phyloP scores from a whole-genome alignment of 495 filamentous ascomycete species.

The Bryoglossum gracile region DNA sequence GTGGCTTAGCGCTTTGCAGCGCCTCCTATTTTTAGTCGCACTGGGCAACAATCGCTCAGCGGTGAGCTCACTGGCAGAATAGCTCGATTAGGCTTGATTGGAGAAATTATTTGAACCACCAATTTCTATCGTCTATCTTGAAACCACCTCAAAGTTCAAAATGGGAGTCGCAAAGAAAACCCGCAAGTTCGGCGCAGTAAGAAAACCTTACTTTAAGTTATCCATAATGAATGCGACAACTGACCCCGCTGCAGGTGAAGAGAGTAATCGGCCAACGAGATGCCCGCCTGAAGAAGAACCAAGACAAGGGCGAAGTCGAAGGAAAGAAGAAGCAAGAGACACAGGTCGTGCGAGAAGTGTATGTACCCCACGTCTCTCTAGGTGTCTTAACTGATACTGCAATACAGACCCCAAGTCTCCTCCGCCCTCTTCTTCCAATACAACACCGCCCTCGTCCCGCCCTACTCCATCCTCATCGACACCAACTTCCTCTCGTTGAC shows the following conservation, averaged over 20 bases:
- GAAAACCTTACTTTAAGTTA: not conserved
- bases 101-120: too few relatives aligned
- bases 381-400: constrained; percentile 18
- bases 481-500: constrained; percentile 94
- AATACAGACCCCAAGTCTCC: constrained; percentile 58
- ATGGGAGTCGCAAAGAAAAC: constrained; percentile 61
- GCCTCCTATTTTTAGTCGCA: constrained; percentile 12
- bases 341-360: constrained; percentile 63
- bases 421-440: constrained; percentile 90
- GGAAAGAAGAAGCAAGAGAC: constrained; percentile 46
- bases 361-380: constrained; percentile 9
- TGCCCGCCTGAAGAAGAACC: constrained; percentile 50
- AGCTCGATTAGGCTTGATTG: too few relatives aligned
- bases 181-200: constrained; percentile 51
- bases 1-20: not conserved
- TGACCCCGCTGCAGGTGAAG: constrained; percentile 57
- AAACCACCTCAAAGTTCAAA: too few relatives aligned
- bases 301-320: constrained; percentile 43
- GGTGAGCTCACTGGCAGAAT: constrained; percentile 3
- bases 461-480: constrained; percentile 4
- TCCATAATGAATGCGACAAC: too few relatives aligned
- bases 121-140: too few relatives aligned
- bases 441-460: constrained; percentile 69
- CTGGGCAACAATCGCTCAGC: constrained; percentile 5
- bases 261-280: constrained; percentile 55